Percentiles rank a stretch among this genome's conserved stretches.
phyloP scores from a whole-genome alignment of 768 basidiomycete species.

The Collybiopsis confluens region DNA sequence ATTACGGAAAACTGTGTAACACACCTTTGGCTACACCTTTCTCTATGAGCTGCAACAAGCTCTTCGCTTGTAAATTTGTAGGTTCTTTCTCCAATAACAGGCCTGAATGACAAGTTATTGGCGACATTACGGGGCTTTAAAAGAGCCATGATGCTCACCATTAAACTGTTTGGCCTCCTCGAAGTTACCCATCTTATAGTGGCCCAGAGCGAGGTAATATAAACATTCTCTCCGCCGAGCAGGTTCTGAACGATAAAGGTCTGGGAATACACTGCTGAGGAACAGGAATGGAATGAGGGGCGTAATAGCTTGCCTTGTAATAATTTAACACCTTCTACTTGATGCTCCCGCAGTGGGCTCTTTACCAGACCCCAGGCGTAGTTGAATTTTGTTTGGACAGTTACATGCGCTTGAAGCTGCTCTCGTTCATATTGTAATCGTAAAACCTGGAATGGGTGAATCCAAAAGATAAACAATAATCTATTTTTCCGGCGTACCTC shows the following conservation, averaged over 20 bases:
- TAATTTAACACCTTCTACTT: conserved; percentile 87
- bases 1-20: conserved; percentile 13
- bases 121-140: not conserved
- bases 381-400: conserved; percentile 96
- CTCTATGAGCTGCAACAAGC: conserved; percentile 82
- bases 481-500: conserved; percentile 47
- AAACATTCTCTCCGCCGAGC: conserved; percentile 87
- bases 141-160: conserved; percentile 47
- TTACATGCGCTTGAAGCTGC: conserved; percentile 74
- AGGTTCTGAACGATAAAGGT: conserved; percentile 88
- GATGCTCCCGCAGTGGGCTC: conserved; percentile 77
- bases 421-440: conserved; percentile 88
- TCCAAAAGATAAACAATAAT: not conserved
- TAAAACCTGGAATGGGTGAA: conserved; percentile 55
- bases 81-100: conserved; percentile 91
- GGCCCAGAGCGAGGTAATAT: conserved; percentile 93
- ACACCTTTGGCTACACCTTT: conserved; percentile 76
- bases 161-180: conserved; percentile 92
- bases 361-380: conserved; percentile 97
- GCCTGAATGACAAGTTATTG: conserved; percentile 38
- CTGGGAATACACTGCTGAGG: no score
- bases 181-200: conserved; percentile 96
- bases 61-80: conserved; percentile 87
- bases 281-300: no score
- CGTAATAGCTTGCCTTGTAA: conserved; percentile 66